Evolutionary conservation across 2,329 filamentous ascomycete genomes (phyloP).

Genomic region (Fusarium nurragi): DNA sequence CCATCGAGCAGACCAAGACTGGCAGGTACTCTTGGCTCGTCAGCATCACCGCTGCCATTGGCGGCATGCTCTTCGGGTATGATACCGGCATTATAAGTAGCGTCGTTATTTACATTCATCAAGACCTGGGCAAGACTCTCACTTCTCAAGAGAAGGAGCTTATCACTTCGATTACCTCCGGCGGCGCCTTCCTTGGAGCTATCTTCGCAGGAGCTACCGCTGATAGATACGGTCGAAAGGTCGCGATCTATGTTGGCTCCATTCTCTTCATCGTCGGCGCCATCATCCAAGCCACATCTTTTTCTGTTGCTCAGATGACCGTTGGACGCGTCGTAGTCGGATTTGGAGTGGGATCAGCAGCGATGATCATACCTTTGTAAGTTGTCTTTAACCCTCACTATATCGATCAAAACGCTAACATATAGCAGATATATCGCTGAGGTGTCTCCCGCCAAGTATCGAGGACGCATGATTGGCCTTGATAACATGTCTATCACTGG

Average conservation of each 20-base stretch:
- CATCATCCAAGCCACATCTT: conserved; percentile 43
- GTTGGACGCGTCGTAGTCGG: conserved; percentile 56
- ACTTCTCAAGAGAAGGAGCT: conserved; percentile 58
- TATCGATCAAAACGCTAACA: neutral
- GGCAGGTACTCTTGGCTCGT: conserved; percentile 43
- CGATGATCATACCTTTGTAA: conserved; percentile 56
- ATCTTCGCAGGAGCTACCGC: conserved; percentile 43
- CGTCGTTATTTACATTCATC: conserved; percentile 43
- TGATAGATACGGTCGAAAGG: conserved; percentile 42
- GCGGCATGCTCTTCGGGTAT: conserved; percentile 52
- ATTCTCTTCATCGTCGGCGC: conserved; percentile 41
- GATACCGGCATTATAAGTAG: conserved; percentile 53
- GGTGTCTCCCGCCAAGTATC: conserved; percentile 58
- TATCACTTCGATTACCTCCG: conserved; percentile 61
- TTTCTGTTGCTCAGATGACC: conserved; percentile 43
- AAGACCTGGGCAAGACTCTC: conserved; percentile 52
- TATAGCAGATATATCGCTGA: conserved; percentile 54
- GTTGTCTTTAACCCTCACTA: neutral
- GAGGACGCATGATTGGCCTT: conserved; percentile 59
- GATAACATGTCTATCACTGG: conserved; percentile 59
- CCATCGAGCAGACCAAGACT: conserved; percentile 40
- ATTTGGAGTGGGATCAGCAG: conserved; percentile 58
- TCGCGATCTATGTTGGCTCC: conserved; percentile 44
- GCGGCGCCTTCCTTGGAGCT: conserved; percentile 45
- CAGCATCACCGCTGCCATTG: conserved; percentile 46